These are phyloP conservation scores for Aspergillus thermomutatus DNA, from an alignment of 2,329 filamentous ascomycete species.

Conservation along the genomic window DNA sequence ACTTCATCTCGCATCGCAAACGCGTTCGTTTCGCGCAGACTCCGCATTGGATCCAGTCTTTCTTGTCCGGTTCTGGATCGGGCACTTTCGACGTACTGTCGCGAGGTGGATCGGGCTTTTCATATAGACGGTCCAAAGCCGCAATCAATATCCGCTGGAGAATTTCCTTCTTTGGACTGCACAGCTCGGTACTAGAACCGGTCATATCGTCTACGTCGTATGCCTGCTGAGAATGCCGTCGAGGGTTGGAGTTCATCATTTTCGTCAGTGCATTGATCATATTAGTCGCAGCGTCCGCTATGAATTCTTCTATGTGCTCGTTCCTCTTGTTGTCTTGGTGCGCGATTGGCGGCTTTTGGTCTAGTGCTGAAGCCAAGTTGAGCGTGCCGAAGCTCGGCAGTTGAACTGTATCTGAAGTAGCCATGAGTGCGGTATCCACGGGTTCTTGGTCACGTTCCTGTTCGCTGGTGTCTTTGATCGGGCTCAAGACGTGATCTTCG, in stretches of 20 bases:
- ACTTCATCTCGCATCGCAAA: constrained; percentile 39
- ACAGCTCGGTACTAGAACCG: constrained; percentile 19
- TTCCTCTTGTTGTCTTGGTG: constrained; percentile 4
- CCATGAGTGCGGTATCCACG: not conserved
- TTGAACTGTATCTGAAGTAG: constrained; percentile 7
- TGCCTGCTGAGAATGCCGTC: constrained; percentile 18
- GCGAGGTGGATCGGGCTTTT: constrained; percentile 3
- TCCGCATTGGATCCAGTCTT: constrained; percentile 29
- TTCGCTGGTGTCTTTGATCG: not conserved
- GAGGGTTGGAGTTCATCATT: constrained; percentile 26
- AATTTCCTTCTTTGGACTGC: constrained; percentile 30
- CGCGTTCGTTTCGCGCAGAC: constrained; percentile 30
- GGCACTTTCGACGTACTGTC: not conserved
- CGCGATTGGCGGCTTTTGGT: constrained; percentile 5
- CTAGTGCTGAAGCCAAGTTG: constrained; percentile 9
- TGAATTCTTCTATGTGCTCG: constrained; percentile 17
- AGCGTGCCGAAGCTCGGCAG: constrained; percentile 11
- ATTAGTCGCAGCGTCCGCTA: constrained; percentile 29
- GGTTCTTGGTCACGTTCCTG: not conserved
- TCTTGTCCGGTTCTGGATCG: constrained; percentile 17
- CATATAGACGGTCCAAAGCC: constrained; percentile 25
- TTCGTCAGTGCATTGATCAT: constrained; percentile 34
- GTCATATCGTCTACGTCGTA: constrained; percentile 20
- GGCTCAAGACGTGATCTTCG: not conserved
- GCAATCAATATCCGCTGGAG: constrained; percentile 30